These are phyloP conservation scores for Claviceps purpurea DNA, from an alignment of 2,329 filamentous ascomycete genomes.

Conservation along the genomic window DNA sequence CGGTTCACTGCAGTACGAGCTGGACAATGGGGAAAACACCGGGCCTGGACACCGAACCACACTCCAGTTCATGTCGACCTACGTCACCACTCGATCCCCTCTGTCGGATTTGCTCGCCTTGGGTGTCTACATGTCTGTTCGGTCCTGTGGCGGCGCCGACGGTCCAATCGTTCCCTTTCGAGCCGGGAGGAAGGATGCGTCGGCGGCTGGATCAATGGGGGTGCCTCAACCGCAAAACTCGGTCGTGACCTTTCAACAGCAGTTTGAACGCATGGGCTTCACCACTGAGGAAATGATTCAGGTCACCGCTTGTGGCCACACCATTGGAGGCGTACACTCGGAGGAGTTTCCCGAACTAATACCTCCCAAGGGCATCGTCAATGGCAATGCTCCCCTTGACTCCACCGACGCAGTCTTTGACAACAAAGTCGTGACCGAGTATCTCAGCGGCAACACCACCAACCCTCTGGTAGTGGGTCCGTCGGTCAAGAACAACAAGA, in stretches of 20 bases:
- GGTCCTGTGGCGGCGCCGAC: conserved; percentile 43
- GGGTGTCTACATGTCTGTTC: conserved; percentile 43
- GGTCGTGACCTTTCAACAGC: conserved; percentile 34
- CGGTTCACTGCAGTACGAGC: conserved; percentile 46
- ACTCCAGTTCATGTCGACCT: conserved; percentile 39
- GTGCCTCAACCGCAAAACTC: conserved; percentile 46
- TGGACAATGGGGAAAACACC: conserved; percentile 40
- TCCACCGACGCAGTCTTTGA: conserved; percentile 36
- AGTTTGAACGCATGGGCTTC: conserved; percentile 47
- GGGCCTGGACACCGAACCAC: conserved; percentile 42
- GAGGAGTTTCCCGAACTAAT: conserved; percentile 40
- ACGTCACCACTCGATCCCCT: conserved; percentile 34
- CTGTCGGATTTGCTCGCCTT: conserved; percentile 45
- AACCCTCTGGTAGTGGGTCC: conserved; percentile 43
- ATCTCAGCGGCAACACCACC: conserved; percentile 36
- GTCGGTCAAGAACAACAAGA: conserved; percentile 28
- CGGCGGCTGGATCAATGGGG: conserved; percentile 28
- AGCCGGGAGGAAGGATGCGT: conserved; percentile 42
- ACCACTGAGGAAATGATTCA: conserved; percentile 43
- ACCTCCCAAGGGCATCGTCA: conserved; percentile 25
- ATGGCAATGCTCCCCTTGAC: conserved; percentile 34
- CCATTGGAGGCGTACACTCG: conserved; percentile 45
- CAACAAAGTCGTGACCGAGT: conserved; percentile 43
- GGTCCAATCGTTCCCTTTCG: conserved; percentile 30
- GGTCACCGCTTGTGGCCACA: conserved; percentile 47